Evolutionary conservation across 306 rosid species (phyloP).

Genomic region (apple (Malus domestica)): ASM211411v1 NC_041799.1:11276001-11276500

Average conservation of each 20-base stretch:
- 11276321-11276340: neutral
- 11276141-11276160: neutral
- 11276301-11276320: slow-evolving; percentile 6
- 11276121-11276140: neutral
- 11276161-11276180: neutral
- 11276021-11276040: neutral
- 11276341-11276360: neutral
- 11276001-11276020: neutral
- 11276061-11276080: neutral
- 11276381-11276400: slow-evolving; percentile 96
- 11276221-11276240: neutral
- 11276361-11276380: slow-evolving; percentile 67
- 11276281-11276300: neutral
- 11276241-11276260: neutral
- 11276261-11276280: neutral
- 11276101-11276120: neutral
- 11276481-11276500: slow-evolving; percentile 48
- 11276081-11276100: neutral
- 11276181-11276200: neutral
- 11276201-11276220: neutral
- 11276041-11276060: neutral
- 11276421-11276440: slow-evolving; percentile 84
- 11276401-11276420: slow-evolving; percentile 90
- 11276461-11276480: slow-evolving; percentile 42
- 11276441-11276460: slow-evolving; percentile 55